Base-by-base conservation (phyloP, 805 yeast genomes). In the Ogataea paradorogensis region DNA sequence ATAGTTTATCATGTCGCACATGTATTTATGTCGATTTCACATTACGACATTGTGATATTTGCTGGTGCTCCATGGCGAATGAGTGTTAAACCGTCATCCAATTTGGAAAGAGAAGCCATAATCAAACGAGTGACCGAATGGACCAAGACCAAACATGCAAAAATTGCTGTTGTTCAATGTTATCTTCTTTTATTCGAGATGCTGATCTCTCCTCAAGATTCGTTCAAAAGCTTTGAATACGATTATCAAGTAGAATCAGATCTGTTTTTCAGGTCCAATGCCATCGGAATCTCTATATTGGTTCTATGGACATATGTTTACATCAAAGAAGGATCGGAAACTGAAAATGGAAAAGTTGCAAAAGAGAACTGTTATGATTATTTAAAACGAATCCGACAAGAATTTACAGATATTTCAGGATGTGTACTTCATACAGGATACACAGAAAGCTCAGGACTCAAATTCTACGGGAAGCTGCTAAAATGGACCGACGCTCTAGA, bases 1-100 rank as follows among this genome's bases (percentile, higher is more conserved):
- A 81, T 87, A 0, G 75, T 80, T 38, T 83, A 78, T 59, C 90
- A 86, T 55, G 69, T 84, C 65, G 78, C 86, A 1, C 90, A 84
- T 54, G 76, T 84, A 11, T 74, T 80, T 31, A 73, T 86, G 56
- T 76, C 85, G 36, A 73, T 83, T 21, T 80, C 84, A 40, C 87
- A 84, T 47, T 81, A 84, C 59, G 95, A 87, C 59, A 77, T 84
- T 42, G 84, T 84, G 38, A 80, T 84, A 5, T 82, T 70, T 58
- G 82, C 90, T 2, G 96, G 96, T 1, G 84, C 88, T 7, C 93
- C 93, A 1, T 77, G 83, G 63, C 74, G 89, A 52, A 80, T 84
- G 81, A 84, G 77, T 52, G 87, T 81, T 25, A 67, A 66, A 27
- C 79, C 84, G 9, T 74, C 77, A 5, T 63, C 65, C 8, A 55